Percentiles rank a stretch among this genome's conserved stretches.
Evolutionary conservation across 2,329 filamentous ascomycete species (phyloP).

Genomic region (Ophiocordyceps camponoti-leonardi): DNA sequence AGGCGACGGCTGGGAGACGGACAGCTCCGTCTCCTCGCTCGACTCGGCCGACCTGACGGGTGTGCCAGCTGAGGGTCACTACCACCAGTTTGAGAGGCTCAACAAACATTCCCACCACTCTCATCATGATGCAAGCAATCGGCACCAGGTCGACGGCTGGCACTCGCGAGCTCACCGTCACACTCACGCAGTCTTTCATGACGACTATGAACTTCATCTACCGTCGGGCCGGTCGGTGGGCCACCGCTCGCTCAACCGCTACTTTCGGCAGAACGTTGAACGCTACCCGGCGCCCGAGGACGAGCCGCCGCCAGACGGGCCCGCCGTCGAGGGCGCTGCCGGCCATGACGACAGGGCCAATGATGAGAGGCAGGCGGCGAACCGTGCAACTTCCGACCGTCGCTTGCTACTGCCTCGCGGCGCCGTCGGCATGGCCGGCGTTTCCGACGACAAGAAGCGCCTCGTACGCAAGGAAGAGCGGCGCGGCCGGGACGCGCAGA

Average conservation of each 20-base stretch:
- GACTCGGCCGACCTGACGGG: conserved; percentile 72
- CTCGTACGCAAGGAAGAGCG: conserved; percentile 50
- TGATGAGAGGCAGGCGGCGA: conserved; percentile 5
- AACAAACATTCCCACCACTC: conserved; percentile 61
- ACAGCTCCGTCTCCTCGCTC: conserved; percentile 75
- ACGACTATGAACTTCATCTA: conserved; percentile 86
- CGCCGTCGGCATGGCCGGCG: conserved; percentile 63
- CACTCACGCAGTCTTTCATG: conserved; percentile 63
- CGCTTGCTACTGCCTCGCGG: conserved; percentile 47
- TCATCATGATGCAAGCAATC: conserved; percentile 50
- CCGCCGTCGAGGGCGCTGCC: conserved; percentile 36
- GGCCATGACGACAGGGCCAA: conserved; percentile 13
- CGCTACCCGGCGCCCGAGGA: conserved; percentile 68
- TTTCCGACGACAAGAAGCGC: conserved; percentile 57
- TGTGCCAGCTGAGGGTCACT: conserved; percentile 56
- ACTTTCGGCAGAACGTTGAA: conserved; percentile 85
- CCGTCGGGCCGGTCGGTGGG: conserved; percentile 80
- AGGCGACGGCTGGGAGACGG: conserved; percentile 87
- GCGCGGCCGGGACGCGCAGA: conserved; percentile 47
- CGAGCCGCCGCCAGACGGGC: conserved; percentile 38
- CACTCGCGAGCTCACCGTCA: conserved; percentile 69
- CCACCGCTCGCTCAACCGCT: conserved; percentile 71
- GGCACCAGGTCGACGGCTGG: conserved; percentile 60
- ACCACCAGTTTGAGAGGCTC: conserved; percentile 55
- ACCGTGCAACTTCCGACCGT: conserved; percentile 17